A percentile compares a stretch with the other conserved stretches of the same genome.
Evolutionary conservation across 495 filamentous ascomycete genomes (phyloP).

Genomic region (Tuber melanosporum): DNA sequence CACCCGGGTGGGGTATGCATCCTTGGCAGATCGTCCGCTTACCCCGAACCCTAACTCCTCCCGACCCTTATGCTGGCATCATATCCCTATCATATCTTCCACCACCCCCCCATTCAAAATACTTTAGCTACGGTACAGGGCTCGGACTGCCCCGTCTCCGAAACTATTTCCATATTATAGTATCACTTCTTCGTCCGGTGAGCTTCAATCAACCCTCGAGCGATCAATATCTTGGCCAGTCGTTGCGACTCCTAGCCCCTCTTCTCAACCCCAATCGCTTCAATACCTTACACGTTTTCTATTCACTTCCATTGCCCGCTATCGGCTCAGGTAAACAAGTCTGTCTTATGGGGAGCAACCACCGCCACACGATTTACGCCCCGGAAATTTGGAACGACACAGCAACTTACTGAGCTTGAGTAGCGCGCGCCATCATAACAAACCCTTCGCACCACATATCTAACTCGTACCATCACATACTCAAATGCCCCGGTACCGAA

Average conservation of each 20-base stretch:
- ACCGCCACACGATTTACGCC: not conserved
- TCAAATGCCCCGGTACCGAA: conserved; percentile 21
- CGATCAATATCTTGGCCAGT: not conserved
- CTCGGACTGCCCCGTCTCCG: not conserved
- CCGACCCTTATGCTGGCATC: not conserved
- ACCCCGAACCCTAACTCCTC: not conserved
- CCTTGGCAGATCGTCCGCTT: not conserved
- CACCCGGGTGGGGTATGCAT: not conserved
- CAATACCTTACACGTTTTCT: conserved; percentile 1
- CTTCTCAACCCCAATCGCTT: not conserved
- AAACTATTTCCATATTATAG: not conserved
- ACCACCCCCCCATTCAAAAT: not conserved
- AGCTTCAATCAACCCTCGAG: not conserved
- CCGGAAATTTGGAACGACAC: not conserved
- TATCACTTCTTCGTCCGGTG: not conserved
- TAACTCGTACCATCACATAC: not conserved
- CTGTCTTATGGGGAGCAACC: conserved; percentile 3
- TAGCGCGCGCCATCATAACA: not conserved
- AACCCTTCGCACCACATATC: not conserved
- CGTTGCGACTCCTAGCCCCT: not conserved
- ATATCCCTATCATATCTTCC: not conserved
- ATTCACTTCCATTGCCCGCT: not conserved
- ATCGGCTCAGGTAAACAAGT: not conserved
- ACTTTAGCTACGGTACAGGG: not conserved
- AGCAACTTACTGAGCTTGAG: not conserved